These are phyloP conservation scores for Ustilaginoidea virens DNA, from an alignment of 2,329 filamentous ascomycete genomes.

Conservation along the genomic window DNA sequence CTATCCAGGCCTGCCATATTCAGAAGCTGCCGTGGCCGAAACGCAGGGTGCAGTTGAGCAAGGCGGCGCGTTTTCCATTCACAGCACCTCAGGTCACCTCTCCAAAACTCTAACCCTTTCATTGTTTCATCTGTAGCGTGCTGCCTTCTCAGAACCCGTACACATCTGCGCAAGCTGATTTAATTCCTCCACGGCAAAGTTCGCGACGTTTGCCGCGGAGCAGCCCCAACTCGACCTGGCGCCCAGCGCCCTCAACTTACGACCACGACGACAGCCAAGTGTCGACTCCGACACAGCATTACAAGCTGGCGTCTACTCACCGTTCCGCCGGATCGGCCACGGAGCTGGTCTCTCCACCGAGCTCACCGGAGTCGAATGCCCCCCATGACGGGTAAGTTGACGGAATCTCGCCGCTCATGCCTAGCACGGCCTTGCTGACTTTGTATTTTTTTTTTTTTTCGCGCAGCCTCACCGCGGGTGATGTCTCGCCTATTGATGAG, in stretches of 20 bases:
- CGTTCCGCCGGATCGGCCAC: slow-evolving; percentile 23
- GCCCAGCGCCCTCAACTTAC: slow-evolving; percentile 42
- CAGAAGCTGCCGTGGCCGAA: too few relatives aligned
- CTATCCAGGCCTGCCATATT: too few relatives aligned
- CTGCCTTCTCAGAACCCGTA: slow-evolving; percentile 7
- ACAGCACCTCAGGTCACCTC: too few relatives aligned
- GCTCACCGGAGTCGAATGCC: slow-evolving; percentile 34
- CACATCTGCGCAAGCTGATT: slow-evolving; percentile 11
- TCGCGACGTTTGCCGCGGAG: slow-evolving; percentile 13
- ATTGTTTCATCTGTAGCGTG: slow-evolving; percentile 3
- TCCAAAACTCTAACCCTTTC: slow-evolving; percentile 1
- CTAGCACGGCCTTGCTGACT: too few relatives aligned
- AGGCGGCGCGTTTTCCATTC: too few relatives aligned
- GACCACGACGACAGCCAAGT: slow-evolving; percentile 17
- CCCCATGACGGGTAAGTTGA: slow-evolving; percentile 26
- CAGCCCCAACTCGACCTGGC: slow-evolving; percentile 17
- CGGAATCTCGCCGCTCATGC: not conserved
- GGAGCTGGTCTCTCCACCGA: slow-evolving; percentile 37
- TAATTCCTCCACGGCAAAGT: slow-evolving; percentile 20
- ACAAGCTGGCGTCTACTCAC: slow-evolving; percentile 12
- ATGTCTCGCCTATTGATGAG: slow-evolving; percentile 37
- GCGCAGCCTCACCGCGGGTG: slow-evolving; percentile 12
- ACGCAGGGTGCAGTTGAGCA: too few relatives aligned
- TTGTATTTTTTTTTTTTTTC: too few relatives aligned
- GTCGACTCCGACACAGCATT: slow-evolving; percentile 22